Base-by-base conservation (phyloP, 2,329 filamentous ascomycete genomes). In the Ophiosphaerella narmari region DNA sequence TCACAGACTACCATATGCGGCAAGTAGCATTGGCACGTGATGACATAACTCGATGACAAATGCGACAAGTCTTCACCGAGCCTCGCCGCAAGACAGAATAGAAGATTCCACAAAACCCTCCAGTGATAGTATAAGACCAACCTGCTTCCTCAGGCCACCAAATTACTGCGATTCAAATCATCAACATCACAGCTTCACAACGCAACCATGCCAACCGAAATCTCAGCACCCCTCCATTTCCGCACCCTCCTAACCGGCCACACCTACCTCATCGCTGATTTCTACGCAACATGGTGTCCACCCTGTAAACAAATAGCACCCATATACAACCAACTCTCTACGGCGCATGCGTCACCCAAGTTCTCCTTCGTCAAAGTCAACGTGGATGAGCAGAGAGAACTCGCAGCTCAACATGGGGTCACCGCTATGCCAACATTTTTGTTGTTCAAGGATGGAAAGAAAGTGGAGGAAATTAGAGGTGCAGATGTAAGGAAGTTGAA, bases 201-300 rank as follows among this genome's bases (percentile, higher is more conserved):
- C 21, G 8, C n/a, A 24, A 18, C 31, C 14, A 70, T 70, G 67
- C 59, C 64, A 11, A 69, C 62, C 40, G 65, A 67, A 52, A 71
- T 74, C 47, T 63, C 56, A 36, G 57, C 66, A 12, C 50, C 63
- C 5, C 55, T 71, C 4, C 69, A 74, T 52, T 66, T 73, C 59
- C 67, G 59, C 54, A 71, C 68, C 18, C 62, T 75, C 14, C 59
- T 73, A 13, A 62, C 54, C n/a, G 54, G 55, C 0, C 64, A 71
- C 52, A 69, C 65, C n/a, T 72, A 69, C 54, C 69, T 80, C 50
- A 72, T 81, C 43, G 74, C 77, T 57, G 79, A 81, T 64, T 80
- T 80, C 72, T 79, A 77, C 64, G 79, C 79, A 12, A 77, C 76
- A 55, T 84, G 82, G 80, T 83, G 82, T 62, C 80, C 80, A 2